phyloP scores from a whole-genome alignment of 805 yeast genomes.

The Candida odintsovae region DNA sequence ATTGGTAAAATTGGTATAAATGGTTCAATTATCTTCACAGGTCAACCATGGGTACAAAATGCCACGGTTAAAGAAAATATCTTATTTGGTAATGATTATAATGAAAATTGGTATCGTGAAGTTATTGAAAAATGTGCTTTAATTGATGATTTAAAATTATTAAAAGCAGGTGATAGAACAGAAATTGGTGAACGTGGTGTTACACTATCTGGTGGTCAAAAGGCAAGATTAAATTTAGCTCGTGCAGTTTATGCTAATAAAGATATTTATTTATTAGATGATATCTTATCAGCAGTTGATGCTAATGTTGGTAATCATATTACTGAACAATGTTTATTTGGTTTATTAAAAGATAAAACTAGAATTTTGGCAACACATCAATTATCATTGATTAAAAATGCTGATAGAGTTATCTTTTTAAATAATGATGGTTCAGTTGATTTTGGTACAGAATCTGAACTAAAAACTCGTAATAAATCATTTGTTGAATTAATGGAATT shows the following conservation, averaged over 20 bases:
- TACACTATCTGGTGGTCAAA: conserved; percentile 72
- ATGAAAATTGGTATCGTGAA: conserved; percentile 43
- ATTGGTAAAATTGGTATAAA: conserved; percentile 40
- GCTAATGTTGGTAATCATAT: conserved; percentile 75
- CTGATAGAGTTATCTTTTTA: conserved; percentile 63
- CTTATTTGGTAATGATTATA: conserved; percentile 52
- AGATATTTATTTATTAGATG: conserved; percentile 58
- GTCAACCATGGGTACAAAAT: conserved; percentile 79
- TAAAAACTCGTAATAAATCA: conserved; percentile 36
- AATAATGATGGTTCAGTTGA: conserved; percentile 55
- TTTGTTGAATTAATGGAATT: conserved; percentile 47
- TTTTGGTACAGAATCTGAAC: conserved; percentile 53
- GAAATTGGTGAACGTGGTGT: conserved; percentile 83
- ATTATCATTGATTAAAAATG: conserved; percentile 56
- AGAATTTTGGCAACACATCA: conserved; percentile 81
- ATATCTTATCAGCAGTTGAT: conserved; percentile 66
- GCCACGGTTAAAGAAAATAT: conserved; percentile 72
- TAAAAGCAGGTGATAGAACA: conserved; percentile 71
- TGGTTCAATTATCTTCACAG: conserved; percentile 48
- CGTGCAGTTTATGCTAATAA: conserved; percentile 62
- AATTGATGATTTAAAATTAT: conserved; percentile 50
- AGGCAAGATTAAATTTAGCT: conserved; percentile 59
- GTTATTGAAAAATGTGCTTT: conserved; percentile 62
- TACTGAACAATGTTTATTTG: conserved; percentile 57
- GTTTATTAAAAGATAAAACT: conserved; percentile 49